Conservation (phyloP, 2,329 filamentous ascomycete species). For the Scedosporium apiospermum region DNA sequence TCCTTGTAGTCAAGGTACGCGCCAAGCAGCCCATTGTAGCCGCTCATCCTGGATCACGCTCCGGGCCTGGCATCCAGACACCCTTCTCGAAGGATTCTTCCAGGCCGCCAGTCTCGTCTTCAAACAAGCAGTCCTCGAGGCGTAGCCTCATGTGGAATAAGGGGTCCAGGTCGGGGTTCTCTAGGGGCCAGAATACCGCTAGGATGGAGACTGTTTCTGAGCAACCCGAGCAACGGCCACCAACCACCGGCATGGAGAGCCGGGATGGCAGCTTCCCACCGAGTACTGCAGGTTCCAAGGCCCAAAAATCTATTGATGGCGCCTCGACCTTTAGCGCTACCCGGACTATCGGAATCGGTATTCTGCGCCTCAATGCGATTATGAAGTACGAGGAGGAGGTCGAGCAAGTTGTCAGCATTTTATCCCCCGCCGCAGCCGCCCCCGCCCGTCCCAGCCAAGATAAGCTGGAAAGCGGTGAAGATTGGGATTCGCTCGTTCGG, state of each 20-base stretch:
- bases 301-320: constrained; percentile 27
- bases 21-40: constrained; percentile 41
- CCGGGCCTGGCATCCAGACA: constrained; percentile 34
- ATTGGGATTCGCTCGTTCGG: constrained; percentile 64
- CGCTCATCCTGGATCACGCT: constrained; percentile 39
- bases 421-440: constrained; percentile 45
- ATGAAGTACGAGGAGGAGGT: constrained; percentile 67
- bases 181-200: constrained; percentile 34
- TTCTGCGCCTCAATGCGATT: constrained; percentile 65
- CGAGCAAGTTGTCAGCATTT: constrained; percentile 70
- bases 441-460: constrained; percentile 40
- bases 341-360: constrained; percentile 66
- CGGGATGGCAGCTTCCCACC: constrained; percentile 37
- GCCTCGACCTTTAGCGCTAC: constrained; percentile 20
- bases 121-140: constrained; percentile 44
- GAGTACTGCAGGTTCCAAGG: constrained; percentile 47
- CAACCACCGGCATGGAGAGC: constrained; percentile 27
- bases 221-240: constrained; percentile 30
- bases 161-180: constrained; percentile 46
- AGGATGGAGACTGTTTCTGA: constrained; percentile 52
- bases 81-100: constrained; percentile 30
- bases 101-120: constrained; percentile 36
- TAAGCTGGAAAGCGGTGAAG: constrained; percentile 48
- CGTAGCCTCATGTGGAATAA: constrained; percentile 63
- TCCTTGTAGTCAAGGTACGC: constrained; percentile 73